Base-by-base conservation (phyloP, 768 basidiomycete genomes). In the Amanita thiersii region DNA sequence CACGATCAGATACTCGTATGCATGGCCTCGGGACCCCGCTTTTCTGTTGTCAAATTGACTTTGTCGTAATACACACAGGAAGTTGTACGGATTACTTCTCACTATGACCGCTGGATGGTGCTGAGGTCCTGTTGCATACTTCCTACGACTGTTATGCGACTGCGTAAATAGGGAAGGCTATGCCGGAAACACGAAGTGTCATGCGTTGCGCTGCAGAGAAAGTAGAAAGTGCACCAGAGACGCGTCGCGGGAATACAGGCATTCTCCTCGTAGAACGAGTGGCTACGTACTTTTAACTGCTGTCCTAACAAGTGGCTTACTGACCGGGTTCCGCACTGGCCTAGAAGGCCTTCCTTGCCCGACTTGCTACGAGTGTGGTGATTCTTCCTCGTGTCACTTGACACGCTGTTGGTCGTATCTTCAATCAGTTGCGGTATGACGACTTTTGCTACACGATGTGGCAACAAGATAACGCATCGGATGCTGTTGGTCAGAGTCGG, bases 21-120 rank as follows among this genome's bases (percentile, higher is more conserved):
- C 60, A 52, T 62, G 53, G 57, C 66, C 73, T 75, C 68, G 71
- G 73, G 73, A 69, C 54, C 70, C 73, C 65, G 52, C 15, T 23
- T n/a, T 31, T 17, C 24, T 5, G 56, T 56, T 45, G 39, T 47
- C 47, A 41, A 40, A 31, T 29, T 30, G n/a, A 46, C 19, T 45
- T 45, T 43, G 43, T 52, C 53, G 37, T 50, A 48, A n/a, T 47
- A 47, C 60, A 44, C 44, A 62, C 64, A 60, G 56, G 53, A 50
- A 30, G 50, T 50, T 50, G 43, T 42, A 37, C 34, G 29, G 39
- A 14, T 43, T 26, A 39, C 42, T 50, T 43, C 34, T 46, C 35
- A 26, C 46, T 41, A 50, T 47, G 31, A 45, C 35, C 39, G 37
- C 49, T 39, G 47, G 10, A 42, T 39, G 44, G 49, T 55, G 49